Evolutionary conservation across 2,329 filamentous ascomycete genomes (phyloP).

Genomic region (Ascochyta pisi): DNA sequence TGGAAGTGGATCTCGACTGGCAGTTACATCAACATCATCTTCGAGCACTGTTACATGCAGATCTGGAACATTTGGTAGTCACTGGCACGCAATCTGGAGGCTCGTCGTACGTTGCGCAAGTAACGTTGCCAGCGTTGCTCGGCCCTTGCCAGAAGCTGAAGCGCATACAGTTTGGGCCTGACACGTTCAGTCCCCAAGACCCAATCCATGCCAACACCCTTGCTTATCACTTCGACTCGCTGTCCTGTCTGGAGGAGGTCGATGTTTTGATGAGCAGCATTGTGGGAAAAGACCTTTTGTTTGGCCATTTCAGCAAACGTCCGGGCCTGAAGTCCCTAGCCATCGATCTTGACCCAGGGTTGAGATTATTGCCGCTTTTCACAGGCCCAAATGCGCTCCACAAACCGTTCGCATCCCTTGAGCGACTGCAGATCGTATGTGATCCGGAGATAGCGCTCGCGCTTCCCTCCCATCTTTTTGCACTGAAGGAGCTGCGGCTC

Average conservation of each 20-base stretch:
- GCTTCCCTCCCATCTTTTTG: slow-evolving; percentile 30
- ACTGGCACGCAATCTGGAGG: slow-evolving; percentile 33
- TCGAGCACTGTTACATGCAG: slow-evolving; percentile 30
- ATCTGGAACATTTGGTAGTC: slow-evolving; percentile 36
- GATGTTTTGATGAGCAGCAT: slow-evolving; percentile 35
- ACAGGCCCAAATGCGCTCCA: slow-evolving; percentile 22
- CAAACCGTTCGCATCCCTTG: slow-evolving; percentile 31
- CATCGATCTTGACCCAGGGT: slow-evolving; percentile 41
- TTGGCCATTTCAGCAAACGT: slow-evolving; percentile 35
- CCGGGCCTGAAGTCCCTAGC: slow-evolving; percentile 35
- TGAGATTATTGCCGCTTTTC: slow-evolving; percentile 32
- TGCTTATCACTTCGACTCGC: slow-evolving; percentile 27
- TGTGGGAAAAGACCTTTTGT: slow-evolving; percentile 34
- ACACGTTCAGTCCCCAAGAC: slow-evolving; percentile 25
- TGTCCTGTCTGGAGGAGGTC: slow-evolving; percentile 30
- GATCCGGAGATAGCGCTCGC: slow-evolving; percentile 43
- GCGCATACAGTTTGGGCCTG: slow-evolving; percentile 37
- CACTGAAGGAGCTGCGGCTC: slow-evolving; percentile 36
- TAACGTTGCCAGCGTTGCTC: slow-evolving; percentile 33
- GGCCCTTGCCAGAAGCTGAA: slow-evolving; percentile 30
- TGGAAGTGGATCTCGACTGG: slow-evolving; percentile 43
- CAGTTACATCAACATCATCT: slow-evolving; percentile 27
- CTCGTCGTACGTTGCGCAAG: slow-evolving; percentile 29
- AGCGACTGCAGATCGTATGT: slow-evolving; percentile 36
- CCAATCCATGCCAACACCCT: slow-evolving; percentile 32